These are phyloP conservation scores for Pyrus pyrifolia DNA, from an alignment of 306 rosid species.

Conservation along the genomic window DNA sequence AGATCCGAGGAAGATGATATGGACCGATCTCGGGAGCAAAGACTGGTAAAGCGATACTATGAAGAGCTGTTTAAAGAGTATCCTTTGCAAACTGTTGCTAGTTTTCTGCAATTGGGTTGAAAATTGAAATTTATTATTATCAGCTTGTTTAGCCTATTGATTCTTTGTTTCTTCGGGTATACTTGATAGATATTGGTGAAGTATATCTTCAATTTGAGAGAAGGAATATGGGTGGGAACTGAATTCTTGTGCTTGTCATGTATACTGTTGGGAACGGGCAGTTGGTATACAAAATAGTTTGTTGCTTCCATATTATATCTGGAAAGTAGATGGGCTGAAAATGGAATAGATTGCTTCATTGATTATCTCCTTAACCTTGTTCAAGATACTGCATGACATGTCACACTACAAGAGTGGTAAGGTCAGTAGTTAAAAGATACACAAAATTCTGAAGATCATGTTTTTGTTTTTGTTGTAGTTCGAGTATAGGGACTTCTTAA, in stretches of 20 bases:
- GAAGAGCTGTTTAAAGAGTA: constrained; percentile 96
- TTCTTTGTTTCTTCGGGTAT: neutral
- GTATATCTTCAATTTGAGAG: too few species aligned
- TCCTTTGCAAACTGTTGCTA: constrained; percentile 39
- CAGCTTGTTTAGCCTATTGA: neutral
- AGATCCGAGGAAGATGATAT: constrained; percentile 89
- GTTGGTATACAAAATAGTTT: neutral
- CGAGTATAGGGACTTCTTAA: neutral
- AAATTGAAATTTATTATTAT: neutral
- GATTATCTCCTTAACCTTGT: constrained; percentile 47
- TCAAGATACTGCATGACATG: constrained; percentile 96
- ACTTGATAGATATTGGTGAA: neutral
- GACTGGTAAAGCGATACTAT: constrained; percentile 92
- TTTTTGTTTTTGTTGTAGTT: neutral
- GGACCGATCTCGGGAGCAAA: constrained; percentile 83
- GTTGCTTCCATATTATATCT: neutral
- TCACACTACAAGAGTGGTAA: constrained; percentile 92
- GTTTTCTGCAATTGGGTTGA: neutral
- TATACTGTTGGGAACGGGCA: too few species aligned
- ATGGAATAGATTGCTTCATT: neutral
- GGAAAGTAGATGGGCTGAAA: neutral
- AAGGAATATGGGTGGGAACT: too few species aligned
- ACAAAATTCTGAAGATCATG: neutral
- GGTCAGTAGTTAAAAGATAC: constrained; percentile 34
- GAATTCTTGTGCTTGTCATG: neutral